Conservation (phyloP, 2,329 filamentous ascomycete genomes). For the Epichloe uncinata region DNA sequence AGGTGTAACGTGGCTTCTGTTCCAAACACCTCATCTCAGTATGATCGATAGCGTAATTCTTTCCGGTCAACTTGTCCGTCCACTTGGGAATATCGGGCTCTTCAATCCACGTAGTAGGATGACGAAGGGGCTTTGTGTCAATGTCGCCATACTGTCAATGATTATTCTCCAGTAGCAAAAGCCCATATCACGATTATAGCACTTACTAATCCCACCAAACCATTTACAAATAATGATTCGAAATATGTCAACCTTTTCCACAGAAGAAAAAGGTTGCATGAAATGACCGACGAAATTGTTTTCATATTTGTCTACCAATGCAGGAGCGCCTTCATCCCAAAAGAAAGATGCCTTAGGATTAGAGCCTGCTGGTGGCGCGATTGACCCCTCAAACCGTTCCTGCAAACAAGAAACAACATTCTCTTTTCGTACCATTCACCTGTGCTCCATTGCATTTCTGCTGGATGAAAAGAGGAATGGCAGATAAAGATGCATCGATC, state of each 20-base stretch:
- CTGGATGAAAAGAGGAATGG: constrained; percentile 1
- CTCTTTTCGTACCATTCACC: constrained; percentile 1
- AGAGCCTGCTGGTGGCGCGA: background rate
- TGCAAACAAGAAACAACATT: background rate
- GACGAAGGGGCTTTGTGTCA: constrained; percentile 2
- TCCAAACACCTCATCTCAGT: too few species aligned
- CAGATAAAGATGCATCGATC: constrained; percentile 1
- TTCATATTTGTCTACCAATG: constrained; percentile 2
- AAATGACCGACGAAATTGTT: background rate
- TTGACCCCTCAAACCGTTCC: background rate
- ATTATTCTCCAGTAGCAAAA: background rate
- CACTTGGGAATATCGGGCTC: background rate
- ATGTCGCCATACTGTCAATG: constrained; percentile 2
- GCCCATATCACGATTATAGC: background rate
- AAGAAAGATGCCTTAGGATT: constrained; percentile 3
- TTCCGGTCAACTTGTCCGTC: constrained; percentile 2
- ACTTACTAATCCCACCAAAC: constrained; percentile 4
- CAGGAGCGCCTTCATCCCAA: constrained; percentile 3
- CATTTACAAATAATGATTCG: constrained; percentile 4
- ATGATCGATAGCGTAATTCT: background rate
- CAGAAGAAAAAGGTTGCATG: background rate
- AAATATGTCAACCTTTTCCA: constrained; percentile 2
- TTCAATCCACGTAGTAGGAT: constrained; percentile 1
- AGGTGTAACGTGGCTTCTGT: constrained; percentile 12
- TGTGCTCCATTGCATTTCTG: constrained; percentile 4